These are phyloP conservation scores for Petunia hybrid DNA, from an alignment of 305 asterid genomes.

Conservation along the genomic window DNA sequence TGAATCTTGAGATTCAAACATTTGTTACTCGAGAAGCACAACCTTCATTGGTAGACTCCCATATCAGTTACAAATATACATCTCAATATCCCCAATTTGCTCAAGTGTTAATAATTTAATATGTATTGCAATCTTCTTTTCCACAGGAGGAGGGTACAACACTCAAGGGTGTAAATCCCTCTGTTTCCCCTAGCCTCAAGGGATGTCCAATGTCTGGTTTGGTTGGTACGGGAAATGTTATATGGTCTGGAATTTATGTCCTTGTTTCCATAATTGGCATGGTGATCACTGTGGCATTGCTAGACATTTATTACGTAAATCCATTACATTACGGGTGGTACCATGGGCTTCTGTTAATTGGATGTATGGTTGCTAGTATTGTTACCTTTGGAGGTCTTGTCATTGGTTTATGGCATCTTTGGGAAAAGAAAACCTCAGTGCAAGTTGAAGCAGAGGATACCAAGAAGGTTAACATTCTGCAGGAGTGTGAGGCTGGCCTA, in stretches of 20 bases:
- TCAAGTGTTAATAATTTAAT: neutral
- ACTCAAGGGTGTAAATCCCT: slow-evolving; percentile 45
- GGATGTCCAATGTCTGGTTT: slow-evolving; percentile 65
- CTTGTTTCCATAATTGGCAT: slow-evolving; percentile 63
- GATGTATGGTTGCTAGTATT: slow-evolving; percentile 63
- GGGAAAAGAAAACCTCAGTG: slow-evolving; percentile 56
- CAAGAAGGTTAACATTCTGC: slow-evolving; percentile 34
- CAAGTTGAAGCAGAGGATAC: slow-evolving; percentile 34
- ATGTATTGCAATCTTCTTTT: neutral
- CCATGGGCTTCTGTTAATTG: slow-evolving; percentile 66
- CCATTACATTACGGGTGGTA: slow-evolving; percentile 69
- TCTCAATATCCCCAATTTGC: neutral
- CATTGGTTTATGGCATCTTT: slow-evolving; percentile 69
- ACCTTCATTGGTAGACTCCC: slow-evolving; percentile 66
- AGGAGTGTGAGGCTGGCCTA: slow-evolving; percentile 18
- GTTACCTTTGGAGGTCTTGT: slow-evolving; percentile 71
- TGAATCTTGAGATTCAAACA: slow-evolving; percentile 77
- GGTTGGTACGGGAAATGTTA: slow-evolving; percentile 79
- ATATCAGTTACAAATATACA: neutral
- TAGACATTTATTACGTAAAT: slow-evolving; percentile 60
- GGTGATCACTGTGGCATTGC: slow-evolving; percentile 52
- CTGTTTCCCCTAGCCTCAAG: slow-evolving; percentile 45
- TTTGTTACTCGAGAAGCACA: slow-evolving; percentile 76
- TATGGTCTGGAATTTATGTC: slow-evolving; percentile 83
- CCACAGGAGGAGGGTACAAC: slow-evolving; percentile 78